phyloP scores from a whole-genome alignment of 441 rosid genomes.

The Gossypium laxum region DNA sequence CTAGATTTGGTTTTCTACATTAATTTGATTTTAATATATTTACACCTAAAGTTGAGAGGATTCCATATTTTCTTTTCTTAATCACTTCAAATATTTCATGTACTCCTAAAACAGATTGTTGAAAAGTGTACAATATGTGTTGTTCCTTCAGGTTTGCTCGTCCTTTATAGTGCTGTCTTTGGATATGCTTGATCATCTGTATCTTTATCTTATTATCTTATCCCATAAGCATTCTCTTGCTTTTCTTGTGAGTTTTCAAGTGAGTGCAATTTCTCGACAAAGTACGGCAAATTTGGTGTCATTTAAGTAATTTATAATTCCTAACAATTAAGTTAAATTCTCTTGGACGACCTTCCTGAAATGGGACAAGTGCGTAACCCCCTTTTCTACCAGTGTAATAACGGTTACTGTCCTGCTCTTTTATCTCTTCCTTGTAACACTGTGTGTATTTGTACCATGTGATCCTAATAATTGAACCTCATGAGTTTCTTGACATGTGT shows the following conservation, averaged over 20 bases:
- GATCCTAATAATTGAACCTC: constrained; percentile 12
- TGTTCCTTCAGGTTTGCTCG: not conserved
- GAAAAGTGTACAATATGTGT: not conserved
- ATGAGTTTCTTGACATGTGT: constrained; percentile 26
- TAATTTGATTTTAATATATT: not conserved
- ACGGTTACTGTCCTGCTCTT: not conserved
- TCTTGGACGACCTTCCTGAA: not conserved
- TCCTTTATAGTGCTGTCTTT: not conserved
- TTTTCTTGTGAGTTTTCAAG: not conserved
- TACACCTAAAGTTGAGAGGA: not conserved
- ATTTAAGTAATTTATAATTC: not conserved
- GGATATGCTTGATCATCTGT: not conserved
- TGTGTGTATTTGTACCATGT: not conserved
- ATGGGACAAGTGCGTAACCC: not conserved
- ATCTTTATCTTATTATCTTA: not conserved
- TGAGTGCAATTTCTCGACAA: not conserved
- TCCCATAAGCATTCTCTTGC: not conserved
- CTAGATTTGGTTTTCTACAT: constrained; percentile 6
- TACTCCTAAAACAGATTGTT: not conserved
- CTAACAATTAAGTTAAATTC: not conserved
- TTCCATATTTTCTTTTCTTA: not conserved
- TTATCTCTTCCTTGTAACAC: not conserved
- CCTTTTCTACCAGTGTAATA: not conserved
- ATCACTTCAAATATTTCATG: not conserved
- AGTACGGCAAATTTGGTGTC: not conserved